phyloP scores from a whole-genome alignment of 768 basidiomycete species.

The Tephrocybe sp. region DNA sequence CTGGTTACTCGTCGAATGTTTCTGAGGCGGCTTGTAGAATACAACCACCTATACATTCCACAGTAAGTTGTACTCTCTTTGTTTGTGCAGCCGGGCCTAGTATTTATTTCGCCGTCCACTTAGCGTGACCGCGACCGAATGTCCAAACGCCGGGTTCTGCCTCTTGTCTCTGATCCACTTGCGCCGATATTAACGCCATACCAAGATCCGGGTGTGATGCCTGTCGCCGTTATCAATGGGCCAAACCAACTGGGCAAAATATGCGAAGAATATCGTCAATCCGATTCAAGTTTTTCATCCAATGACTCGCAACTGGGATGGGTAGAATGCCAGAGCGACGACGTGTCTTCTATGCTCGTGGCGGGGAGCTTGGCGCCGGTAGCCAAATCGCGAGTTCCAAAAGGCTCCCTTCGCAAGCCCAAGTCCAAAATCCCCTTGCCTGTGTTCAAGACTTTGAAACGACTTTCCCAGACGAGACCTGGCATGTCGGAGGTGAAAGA shows the following conservation, averaged over 20 bases:
- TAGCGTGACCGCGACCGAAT: slow-evolving; percentile 3
- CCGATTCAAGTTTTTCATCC: slow-evolving; percentile 5
- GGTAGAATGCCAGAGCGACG: slow-evolving; percentile 9
- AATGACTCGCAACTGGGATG: slow-evolving; percentile 6
- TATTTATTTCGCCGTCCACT: not conserved
- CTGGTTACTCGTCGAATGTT: no score
- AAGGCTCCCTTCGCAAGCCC: not conserved
- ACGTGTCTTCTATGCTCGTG: slow-evolving; percentile 6
- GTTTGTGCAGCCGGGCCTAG: not conserved
- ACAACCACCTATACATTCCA: not conserved
- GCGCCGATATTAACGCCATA: not conserved
- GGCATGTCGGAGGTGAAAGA: not conserved
- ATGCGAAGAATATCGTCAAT: slow-evolving; percentile 5
- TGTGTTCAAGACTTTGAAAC: slow-evolving; percentile 19
- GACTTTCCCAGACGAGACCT: slow-evolving; percentile 16
- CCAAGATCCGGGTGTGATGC: not conserved
- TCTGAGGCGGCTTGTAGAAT: not conserved
- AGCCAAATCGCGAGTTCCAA: not conserved
- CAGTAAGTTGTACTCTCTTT: not conserved
- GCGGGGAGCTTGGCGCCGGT: slow-evolving; percentile 3
- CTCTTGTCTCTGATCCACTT: slow-evolving; percentile 1
- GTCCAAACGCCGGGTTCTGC: not conserved
- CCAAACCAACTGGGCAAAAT: slow-evolving; percentile 8
- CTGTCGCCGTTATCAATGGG: not conserved
- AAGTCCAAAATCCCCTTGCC: slow-evolving; percentile 24